phyloP scores from a whole-genome alignment of 371 early-diverging fungal genomes.

The Syncephalastrum contaminatum region DNA sequence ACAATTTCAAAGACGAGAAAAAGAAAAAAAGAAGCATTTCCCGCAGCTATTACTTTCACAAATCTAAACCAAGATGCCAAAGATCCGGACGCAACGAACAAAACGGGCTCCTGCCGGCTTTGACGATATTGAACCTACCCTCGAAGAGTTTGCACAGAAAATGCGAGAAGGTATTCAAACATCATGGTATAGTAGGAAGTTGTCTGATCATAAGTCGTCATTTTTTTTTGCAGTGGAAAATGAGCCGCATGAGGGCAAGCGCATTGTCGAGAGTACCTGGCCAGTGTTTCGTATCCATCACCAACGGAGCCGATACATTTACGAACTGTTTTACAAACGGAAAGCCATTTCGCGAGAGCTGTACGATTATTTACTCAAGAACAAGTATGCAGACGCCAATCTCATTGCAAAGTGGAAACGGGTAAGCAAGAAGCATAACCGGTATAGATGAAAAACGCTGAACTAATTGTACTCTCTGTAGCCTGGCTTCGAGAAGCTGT shows the following conservation, averaged over 20 bases:
- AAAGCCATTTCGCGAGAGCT: constrained; percentile 90
- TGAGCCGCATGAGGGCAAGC: constrained; percentile 93
- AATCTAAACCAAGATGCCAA: constrained; percentile 60
- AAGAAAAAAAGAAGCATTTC: no score
- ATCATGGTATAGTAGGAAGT: constrained; percentile 1
- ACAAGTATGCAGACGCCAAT: constrained; percentile 91
- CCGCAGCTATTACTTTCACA: no score
- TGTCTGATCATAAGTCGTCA: constrained; percentile 4
- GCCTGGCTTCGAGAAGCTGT: constrained; percentile 97
- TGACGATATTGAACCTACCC: constrained; percentile 93
- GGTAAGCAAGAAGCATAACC: constrained; percentile 40
- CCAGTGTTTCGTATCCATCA: constrained; percentile 97
- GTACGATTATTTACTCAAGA: constrained; percentile 90
- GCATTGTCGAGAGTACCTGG: constrained; percentile 93
- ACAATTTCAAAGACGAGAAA: no score
- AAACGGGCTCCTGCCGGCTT: constrained; percentile 93
- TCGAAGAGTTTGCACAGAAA: constrained; percentile 87
- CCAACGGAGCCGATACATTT: constrained; percentile 95
- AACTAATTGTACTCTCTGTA: constrained; percentile 25
- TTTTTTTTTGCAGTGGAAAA: constrained; percentile 79
- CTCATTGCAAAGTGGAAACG: constrained; percentile 99
- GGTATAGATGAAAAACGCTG: not conserved
- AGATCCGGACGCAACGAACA: constrained; percentile 71
- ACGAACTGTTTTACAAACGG: constrained; percentile 93
- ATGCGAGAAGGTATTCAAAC: constrained; percentile 91